Evolutionary conservation across 257 asterid species (phyloP).

Genomic region (Solanum habrochaites): DNA sequence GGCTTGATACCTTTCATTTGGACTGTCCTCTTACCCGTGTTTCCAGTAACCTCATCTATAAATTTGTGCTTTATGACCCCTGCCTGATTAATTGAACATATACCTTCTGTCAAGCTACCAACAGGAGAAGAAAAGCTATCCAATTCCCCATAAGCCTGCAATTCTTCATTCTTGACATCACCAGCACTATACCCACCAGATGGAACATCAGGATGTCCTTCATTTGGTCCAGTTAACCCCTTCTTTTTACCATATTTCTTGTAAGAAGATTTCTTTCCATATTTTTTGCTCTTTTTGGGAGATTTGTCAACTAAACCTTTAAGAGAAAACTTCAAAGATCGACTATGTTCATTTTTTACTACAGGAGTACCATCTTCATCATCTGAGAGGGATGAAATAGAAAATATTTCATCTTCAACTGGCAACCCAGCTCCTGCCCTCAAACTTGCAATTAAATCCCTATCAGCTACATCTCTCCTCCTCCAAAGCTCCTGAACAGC

Average conservation of each 20-base stretch:
- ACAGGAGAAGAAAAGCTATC: slow-evolving; percentile 40
- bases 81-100: slow-evolving; percentile 29
- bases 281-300: slow-evolving; percentile 60
- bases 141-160: slow-evolving; percentile 32
- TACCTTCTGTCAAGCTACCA: slow-evolving; percentile 42
- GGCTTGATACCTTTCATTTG: slow-evolving; percentile 50
- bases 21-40: slow-evolving; percentile 36
- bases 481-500: slow-evolving; percentile 98
- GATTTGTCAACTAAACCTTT: slow-evolving; percentile 72
- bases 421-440: slow-evolving; percentile 97
- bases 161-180: slow-evolving; percentile 24
- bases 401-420: slow-evolving; percentile 78
- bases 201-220: slow-evolving; percentile 21
- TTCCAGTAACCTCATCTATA: slow-evolving; percentile 40
- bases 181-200: slow-evolving; percentile 17
- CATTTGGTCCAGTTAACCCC: slow-evolving; percentile 21
- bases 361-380: slow-evolving; percentile 70
- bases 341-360: slow-evolving; percentile 50
- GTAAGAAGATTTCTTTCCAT: slow-evolving; percentile 54
- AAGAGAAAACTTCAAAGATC: slow-evolving; percentile 72
- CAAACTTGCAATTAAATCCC: slow-evolving; percentile 66
- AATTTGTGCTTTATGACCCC: slow-evolving; percentile 39
- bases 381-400: slow-evolving; percentile 77
- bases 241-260: slow-evolving; percentile 64
- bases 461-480: slow-evolving; percentile 87